phyloP scores from a whole-genome alignment of 2,329 filamentous ascomycete genomes.

The Catunica adiposa region DNA sequence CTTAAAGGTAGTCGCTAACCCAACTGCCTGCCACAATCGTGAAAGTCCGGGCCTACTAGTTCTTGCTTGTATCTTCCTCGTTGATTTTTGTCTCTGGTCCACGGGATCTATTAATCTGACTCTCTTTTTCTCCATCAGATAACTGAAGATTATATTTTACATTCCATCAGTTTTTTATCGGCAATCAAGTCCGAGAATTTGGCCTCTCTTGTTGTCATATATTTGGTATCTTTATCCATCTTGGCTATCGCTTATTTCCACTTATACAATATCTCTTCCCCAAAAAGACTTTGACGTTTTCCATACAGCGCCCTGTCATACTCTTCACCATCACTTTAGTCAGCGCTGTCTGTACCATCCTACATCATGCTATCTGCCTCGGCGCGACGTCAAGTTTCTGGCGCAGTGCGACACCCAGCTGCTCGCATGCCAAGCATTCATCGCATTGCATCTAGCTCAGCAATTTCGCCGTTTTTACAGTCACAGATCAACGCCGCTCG shows the following conservation, averaged over 20 bases:
- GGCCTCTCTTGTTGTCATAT: too few species aligned
- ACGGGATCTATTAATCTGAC: neutral
- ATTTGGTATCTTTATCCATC: neutral
- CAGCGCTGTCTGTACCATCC: neutral
- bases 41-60: too few species aligned
- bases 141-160: neutral
- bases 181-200: too few species aligned
- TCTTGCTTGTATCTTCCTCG: too few species aligned
- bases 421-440: neutral
- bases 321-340: neutral
- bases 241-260: neutral
- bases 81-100: too few species aligned
- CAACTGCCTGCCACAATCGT: neutral
- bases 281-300: neutral
- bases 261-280: neutral
- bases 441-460: neutral
- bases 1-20: neutral
- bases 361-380: constrained; percentile 1
- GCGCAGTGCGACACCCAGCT: neutral
- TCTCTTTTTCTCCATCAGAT: neutral
- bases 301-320: neutral
- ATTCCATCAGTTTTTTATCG: too few species aligned
- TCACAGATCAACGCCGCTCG: neutral
- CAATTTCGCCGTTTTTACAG: neutral
- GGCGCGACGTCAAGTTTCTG: constrained; percentile 1